Percentiles rank a stretch among this genome's conserved stretches.
Evolutionary conservation across 352 stramenopile genomes (phyloP).

Genomic region (Globisporangium spiculum): DNA sequence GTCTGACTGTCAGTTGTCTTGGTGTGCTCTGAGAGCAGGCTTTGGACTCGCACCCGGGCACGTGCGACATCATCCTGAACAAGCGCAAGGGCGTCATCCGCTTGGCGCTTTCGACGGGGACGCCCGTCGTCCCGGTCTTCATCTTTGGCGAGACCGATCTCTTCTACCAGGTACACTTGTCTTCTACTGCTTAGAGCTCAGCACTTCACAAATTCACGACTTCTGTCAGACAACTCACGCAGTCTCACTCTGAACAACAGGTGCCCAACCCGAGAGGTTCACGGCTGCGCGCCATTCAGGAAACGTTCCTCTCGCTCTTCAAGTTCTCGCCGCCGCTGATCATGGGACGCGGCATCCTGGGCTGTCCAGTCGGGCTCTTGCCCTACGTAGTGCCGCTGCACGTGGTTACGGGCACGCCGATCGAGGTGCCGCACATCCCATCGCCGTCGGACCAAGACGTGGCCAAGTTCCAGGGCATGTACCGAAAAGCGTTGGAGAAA

Average conservation of each 20-base stretch:
- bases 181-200: not conserved
- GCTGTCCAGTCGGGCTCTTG: constrained; percentile 30
- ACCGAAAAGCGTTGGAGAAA: constrained; percentile 36
- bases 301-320: constrained; percentile 33
- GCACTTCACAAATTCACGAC: not conserved
- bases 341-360: constrained; percentile 27
- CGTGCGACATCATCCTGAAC: constrained; percentile 58
- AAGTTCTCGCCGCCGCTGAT: constrained; percentile 43
- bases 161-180: constrained; percentile 31
- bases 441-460: constrained; percentile 41
- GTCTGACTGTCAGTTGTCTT: not conserved
- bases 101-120: constrained; percentile 53
- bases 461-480: constrained; percentile 41
- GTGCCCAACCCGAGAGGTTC: constrained; percentile 42
- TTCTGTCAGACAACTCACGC: not conserved
- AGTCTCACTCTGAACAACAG: constrained; percentile 12
- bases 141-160: constrained; percentile 67
- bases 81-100: constrained; percentile 64
- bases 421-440: constrained; percentile 39
- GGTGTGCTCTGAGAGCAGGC: constrained; percentile 19
- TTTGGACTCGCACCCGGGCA: constrained; percentile 38
- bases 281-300: constrained; percentile 31
- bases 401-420: constrained; percentile 39
- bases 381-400: constrained; percentile 33
- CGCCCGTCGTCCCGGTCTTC: constrained; percentile 63